phyloP scores from a whole-genome alignment of 441 rosid species.

The Pelargonium australe region DNA sequence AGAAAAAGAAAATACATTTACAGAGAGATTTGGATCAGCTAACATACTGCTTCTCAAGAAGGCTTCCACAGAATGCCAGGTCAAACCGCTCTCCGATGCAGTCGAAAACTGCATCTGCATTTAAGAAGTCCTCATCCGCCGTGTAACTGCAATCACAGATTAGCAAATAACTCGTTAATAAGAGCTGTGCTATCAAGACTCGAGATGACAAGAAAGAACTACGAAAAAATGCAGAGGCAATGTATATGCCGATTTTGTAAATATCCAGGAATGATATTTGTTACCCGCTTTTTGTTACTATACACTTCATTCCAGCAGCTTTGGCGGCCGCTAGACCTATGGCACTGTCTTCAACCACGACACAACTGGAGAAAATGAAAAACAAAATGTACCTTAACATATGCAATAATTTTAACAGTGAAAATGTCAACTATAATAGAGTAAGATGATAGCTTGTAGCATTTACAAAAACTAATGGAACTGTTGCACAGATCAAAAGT shows the following conservation, averaged over 20 bases:
- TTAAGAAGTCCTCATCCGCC: constrained; percentile 72
- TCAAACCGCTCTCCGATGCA: constrained; percentile 88
- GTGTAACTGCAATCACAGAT: constrained; percentile 56
- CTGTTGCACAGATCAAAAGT: too few species aligned
- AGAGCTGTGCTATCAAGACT: background rate
- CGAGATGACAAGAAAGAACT: too few species aligned
- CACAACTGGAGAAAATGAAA: constrained; percentile 49
- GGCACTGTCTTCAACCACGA: constrained; percentile 87
- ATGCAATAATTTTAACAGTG: too few species aligned
- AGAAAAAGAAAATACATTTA: background rate
- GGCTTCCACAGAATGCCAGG: constrained; percentile 69
- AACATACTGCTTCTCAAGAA: constrained; percentile 74
- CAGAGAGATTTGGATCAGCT: constrained; percentile 25
- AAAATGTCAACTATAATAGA: too few species aligned
- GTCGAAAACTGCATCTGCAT: constrained; percentile 86
- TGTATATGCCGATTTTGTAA: too few species aligned
- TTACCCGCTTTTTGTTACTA: constrained; percentile 90
- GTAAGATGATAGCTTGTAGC: too few species aligned
- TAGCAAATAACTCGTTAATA: background rate
- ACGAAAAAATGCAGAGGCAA: too few species aligned
- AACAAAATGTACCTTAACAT: too few species aligned
- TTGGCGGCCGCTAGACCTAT: constrained; percentile 96
- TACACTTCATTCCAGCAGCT: constrained; percentile 95
- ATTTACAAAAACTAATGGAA: too few species aligned
- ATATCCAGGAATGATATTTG: background rate